A percentile compares a stretch with the other conserved stretches of the same genome.
These are phyloP conservation scores for Phialophora tarda DNA, from an alignment of 2,329 filamentous ascomycete genomes.

Conservation along the genomic window DNA sequence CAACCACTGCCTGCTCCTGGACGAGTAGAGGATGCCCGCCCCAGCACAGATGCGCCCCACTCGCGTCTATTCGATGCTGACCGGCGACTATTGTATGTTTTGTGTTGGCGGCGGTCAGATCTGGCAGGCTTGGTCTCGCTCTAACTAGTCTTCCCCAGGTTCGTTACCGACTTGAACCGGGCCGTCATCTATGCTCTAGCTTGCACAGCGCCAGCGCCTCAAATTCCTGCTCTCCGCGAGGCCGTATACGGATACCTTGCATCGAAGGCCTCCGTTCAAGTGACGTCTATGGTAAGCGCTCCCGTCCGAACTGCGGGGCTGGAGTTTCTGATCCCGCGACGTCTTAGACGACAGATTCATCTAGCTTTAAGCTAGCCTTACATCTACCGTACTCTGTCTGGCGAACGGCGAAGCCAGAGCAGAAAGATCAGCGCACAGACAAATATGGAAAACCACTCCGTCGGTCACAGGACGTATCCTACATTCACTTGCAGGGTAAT, in stretches of 20 bases:
- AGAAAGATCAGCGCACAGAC: not conserved
- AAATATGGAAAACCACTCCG: not conserved
- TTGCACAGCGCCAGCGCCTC: not conserved
- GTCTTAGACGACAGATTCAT: not conserved
- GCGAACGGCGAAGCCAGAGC: not conserved
- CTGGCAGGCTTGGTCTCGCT: not conserved
- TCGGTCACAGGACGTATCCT: not conserved
- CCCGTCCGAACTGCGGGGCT: not conserved
- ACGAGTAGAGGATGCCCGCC: no score
- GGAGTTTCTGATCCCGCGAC: not conserved
- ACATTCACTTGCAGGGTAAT: not conserved
- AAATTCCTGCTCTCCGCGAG: not conserved
- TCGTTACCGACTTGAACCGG: not conserved
- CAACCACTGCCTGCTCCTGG: no score
- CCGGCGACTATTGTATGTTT: not conserved
- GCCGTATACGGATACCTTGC: conserved; percentile 4
- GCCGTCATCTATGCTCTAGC: not conserved
- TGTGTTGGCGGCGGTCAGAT: no score
- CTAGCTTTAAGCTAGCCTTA: not conserved
- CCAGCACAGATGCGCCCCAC: not conserved
- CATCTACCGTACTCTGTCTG: conserved; percentile 6
- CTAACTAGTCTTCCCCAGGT: not conserved
- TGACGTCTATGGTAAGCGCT: not conserved
- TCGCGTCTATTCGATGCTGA: not conserved
- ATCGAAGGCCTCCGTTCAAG: not conserved